Conservation (phyloP, 805 yeast species). For the Candida khao-thaluensis region DNA sequence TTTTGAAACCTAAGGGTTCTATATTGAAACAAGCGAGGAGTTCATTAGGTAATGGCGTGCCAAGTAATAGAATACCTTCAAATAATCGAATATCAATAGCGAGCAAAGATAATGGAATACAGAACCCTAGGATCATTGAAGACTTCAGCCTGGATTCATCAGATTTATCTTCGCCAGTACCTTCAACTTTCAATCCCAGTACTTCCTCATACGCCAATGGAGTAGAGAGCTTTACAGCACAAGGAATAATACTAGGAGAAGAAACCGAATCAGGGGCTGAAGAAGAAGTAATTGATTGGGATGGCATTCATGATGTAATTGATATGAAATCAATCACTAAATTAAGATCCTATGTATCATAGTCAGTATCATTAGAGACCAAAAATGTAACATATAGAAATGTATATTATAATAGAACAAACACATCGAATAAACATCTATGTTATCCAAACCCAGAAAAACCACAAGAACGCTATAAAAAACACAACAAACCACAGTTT, state of each 20-base stretch:
- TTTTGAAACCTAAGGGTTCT: conserved; percentile 40
- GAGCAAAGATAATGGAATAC: no score
- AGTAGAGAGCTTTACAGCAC: conserved; percentile 4
- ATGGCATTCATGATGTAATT: conserved; percentile 6
- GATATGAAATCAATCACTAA: conserved; percentile 6
- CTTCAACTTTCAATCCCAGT: not conserved
- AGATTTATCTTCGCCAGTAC: conserved; percentile 2
- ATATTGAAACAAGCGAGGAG: conserved; percentile 28
- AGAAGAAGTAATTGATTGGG: conserved; percentile 7
- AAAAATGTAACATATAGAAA: not conserved
- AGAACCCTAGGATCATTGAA: no score
- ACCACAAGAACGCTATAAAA: conserved; percentile 34
- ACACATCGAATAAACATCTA: not conserved
- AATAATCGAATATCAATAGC: no score
- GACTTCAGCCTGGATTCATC: not conserved
- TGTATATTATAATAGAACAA: conserved; percentile 2
- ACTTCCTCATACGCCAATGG: conserved; percentile 1
- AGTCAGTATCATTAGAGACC: not conserved
- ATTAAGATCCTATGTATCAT: conserved; percentile 6
- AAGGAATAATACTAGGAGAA: conserved; percentile 8
- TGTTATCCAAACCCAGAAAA: conserved; percentile 42
- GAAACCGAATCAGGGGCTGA: not conserved
- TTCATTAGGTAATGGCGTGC: not conserved
- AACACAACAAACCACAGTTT: conserved; percentile 45
- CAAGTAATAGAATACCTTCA: not conserved